Base-by-base conservation (phyloP, 2,329 filamentous ascomycete genomes). In the Alternaria conjuncta region DNA sequence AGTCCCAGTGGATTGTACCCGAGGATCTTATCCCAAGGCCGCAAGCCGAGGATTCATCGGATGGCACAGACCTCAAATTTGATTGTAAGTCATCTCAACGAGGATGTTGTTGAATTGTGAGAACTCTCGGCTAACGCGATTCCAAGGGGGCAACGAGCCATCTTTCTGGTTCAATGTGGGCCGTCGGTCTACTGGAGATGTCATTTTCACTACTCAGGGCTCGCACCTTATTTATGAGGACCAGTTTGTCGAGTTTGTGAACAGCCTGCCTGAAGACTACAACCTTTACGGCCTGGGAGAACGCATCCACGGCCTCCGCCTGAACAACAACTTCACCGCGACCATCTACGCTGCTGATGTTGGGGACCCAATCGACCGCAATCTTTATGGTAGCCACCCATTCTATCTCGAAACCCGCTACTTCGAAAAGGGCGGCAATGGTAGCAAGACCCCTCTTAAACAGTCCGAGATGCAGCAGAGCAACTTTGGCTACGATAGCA, bases 321-420 rank as follows among this genome's bases (percentile, higher is more conserved):
- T 95, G n/a, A 87, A 90, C 25, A 90, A 91, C 67, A 92, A 94
- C 73, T 84, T 89, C 57, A 93, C 90, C 1, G 86, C 90, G 6
- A 91, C 89, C 6, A 84, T 89, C 57, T 93, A 87, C 67, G 87
- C 89, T 28, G 89, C 89, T 15, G 91, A 94, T 78, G 85, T 85
- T 28, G 90, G 86, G 8, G 89, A 91, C 71, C 85, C 86, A 6
- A 86, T 89, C 43, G 88, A 88, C 64, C 66, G 71, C 12, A 94
- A 94, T 70, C 83, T 94, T 6, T 96, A 96, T 71, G 92, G 92
- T 7, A 86, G 84, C 44, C 92, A 96, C 70, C 90, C 92, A 0
- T 88, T 94, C 73, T 96, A 95, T 74, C 82, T 94, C 5, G 92
- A 95, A 66, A 94, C 91, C 1, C 86, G 91, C 61, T 95, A 94